phyloP scores from a whole-genome alignment of 805 yeast species.

The Kluyveromyces wickerhamii region DNA sequence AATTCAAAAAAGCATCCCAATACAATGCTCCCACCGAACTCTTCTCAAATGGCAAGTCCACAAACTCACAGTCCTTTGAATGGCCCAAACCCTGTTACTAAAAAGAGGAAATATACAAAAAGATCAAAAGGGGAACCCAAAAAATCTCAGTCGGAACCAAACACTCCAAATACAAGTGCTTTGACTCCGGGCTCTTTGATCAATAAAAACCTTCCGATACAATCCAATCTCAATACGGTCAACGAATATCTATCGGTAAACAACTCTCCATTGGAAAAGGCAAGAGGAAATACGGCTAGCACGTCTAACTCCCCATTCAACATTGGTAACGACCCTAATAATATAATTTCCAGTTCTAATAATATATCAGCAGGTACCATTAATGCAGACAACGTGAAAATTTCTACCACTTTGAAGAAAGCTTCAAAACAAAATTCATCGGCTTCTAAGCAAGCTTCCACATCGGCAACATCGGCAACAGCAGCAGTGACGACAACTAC shows the following conservation, averaged over 20 bases:
- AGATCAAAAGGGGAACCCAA: constrained; percentile 1
- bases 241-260: neutral
- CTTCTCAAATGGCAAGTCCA: constrained; percentile 2
- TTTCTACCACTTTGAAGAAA: neutral
- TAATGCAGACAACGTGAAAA: neutral
- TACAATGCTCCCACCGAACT: constrained; percentile 3
- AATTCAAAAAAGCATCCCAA: neutral
- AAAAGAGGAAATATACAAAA: constrained; percentile 4
- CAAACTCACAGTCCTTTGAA: constrained; percentile 3
- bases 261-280: constrained; percentile 1
- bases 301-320: constrained; percentile 4
- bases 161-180: constrained; percentile 10
- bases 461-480: neutral
- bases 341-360: too few species aligned
- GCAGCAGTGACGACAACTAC: neutral
- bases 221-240: neutral
- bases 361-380: neutral
- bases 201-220: neutral
- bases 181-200: constrained; percentile 1
- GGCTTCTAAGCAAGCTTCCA: neutral
- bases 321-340: neutral
- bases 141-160: constrained; percentile 30
- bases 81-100: neutral
- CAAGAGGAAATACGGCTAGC: neutral
- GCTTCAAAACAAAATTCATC: neutral